These are phyloP conservation scores for Pichia norvegensis DNA, from an alignment of 1,139 yeast species.

Conservation along the genomic window DNA sequence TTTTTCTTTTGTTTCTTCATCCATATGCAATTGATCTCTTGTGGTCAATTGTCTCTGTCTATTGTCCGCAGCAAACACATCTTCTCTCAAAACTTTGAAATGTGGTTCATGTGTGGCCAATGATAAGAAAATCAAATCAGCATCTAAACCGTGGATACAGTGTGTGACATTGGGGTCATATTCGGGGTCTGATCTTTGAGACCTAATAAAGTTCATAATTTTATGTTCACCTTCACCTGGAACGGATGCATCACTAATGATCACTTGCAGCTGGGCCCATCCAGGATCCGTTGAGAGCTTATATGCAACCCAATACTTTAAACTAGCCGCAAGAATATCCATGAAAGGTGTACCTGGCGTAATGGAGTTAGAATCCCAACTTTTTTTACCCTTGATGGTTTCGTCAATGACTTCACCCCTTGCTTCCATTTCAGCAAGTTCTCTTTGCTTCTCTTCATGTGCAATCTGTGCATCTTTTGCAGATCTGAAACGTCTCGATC, in stretches of 20 bases:
- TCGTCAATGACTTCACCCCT: constrained; percentile 63
- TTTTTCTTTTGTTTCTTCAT: constrained; percentile 50
- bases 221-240: constrained; percentile 99
- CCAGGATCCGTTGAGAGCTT: constrained; percentile 82
- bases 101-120: constrained; percentile 96
- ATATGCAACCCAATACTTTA: constrained; percentile 85
- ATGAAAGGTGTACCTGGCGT: constrained; percentile 98
- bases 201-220: constrained; percentile 87
- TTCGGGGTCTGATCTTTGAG: constrained; percentile 75
- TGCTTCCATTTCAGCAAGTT: constrained; percentile 42
- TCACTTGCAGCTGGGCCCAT: constrained; percentile 79
- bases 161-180: constrained; percentile 87
- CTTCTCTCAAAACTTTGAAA: constrained; percentile 88
- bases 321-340: constrained; percentile 77
- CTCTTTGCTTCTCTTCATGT: constrained; percentile 52
- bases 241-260: constrained; percentile 91
- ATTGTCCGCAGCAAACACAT: constrained; percentile 75
- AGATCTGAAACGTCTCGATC: constrained; percentile 91
- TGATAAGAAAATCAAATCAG: constrained; percentile 94
- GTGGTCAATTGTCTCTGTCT: constrained; percentile 40
- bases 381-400: constrained; percentile 48
- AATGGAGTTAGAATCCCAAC: constrained; percentile 93
- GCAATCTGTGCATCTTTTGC: constrained; percentile 82
- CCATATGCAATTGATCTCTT: constrained; percentile 49
- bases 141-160: constrained; percentile 94